phyloP scores from a whole-genome alignment of 2,329 filamentous ascomycete genomes.

The Claviceps sp. region DNA sequence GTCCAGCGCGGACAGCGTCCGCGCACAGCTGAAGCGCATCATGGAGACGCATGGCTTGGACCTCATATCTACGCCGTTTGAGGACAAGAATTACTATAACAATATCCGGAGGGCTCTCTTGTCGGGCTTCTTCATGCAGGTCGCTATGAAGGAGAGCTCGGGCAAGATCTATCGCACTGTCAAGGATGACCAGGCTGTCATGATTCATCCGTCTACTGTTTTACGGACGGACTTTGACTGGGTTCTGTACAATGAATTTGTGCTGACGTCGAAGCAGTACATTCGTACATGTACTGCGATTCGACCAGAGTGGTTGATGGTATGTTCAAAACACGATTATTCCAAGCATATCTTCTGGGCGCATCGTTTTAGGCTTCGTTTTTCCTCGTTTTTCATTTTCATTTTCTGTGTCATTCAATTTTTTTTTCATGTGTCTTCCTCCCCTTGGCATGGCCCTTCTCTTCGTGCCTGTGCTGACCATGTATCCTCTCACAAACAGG shows the following conservation, averaged over 20 bases:
- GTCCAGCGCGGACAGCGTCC: constrained; percentile 87
- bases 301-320: constrained; percentile 85
- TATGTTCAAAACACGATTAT: constrained; percentile 27
- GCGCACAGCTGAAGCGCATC: constrained; percentile 80
- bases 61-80: constrained; percentile 76
- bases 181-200: constrained; percentile 89
- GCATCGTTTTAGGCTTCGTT: too few species aligned
- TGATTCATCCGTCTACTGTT: constrained; percentile 88
- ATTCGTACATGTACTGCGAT: constrained; percentile 88
- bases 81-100: constrained; percentile 94
- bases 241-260: constrained; percentile 98
- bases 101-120: constrained; percentile 91
- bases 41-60: constrained; percentile 89
- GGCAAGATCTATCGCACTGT: constrained; percentile 90
- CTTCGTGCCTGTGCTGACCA: not conserved
- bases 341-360: too few species aligned
- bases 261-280: constrained; percentile 95
- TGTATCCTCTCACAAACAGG: constrained; percentile 35
- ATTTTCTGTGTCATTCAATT: not conserved
- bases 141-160: constrained; percentile 80
- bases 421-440: not conserved
- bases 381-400: not conserved
- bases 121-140: constrained; percentile 98
- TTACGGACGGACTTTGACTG: constrained; percentile 82
- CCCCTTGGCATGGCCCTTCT: not conserved